Conservation (phyloP, 1,284 basidiomycete genomes). For the Rhizoctonia solani region DNA sequence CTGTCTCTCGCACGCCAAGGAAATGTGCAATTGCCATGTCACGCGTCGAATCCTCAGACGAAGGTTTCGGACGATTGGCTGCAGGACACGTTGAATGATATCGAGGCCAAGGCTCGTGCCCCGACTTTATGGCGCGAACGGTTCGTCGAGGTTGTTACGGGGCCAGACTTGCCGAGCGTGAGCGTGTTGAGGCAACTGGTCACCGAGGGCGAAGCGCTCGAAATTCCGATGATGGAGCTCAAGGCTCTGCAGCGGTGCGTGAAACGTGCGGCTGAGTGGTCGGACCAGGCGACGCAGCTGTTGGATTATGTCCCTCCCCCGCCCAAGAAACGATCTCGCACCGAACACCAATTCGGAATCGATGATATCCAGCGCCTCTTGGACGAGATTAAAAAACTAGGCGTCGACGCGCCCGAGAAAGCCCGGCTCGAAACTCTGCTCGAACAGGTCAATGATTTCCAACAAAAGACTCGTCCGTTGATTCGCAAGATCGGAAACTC, state of each 20-base stretch:
- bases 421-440: constrained; percentile 59
- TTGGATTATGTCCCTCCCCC: constrained; percentile 20
- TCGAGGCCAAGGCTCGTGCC: constrained; percentile 71
- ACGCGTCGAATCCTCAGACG: constrained; percentile 71
- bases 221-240: constrained; percentile 73
- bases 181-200: constrained; percentile 76
- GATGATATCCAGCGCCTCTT: constrained; percentile 69
- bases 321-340: constrained; percentile 65
- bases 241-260: constrained; percentile 77
- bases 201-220: constrained; percentile 86
- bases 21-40: constrained; percentile 71
- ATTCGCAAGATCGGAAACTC: constrained; percentile 13
- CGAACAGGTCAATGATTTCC: constrained; percentile 66
- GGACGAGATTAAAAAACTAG: constrained; percentile 70
- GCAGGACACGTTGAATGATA: constrained; percentile 63
- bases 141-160: constrained; percentile 66
- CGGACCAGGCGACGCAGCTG: constrained; percentile 61
- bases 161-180: constrained; percentile 71
- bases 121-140: constrained; percentile 78
- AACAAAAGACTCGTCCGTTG: constrained; percentile 42
- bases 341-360: constrained; percentile 59
- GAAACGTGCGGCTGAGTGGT: constrained; percentile 79
- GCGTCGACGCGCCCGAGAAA: constrained; percentile 81
- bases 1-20: constrained; percentile 83
- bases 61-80: constrained; percentile 84